Percentiles rank a stretch among this genome's conserved stretches.
Conservation (phyloP, 1,284 basidiomycete species). For the Xerocomus cyaneibrunnescens region DNA sequence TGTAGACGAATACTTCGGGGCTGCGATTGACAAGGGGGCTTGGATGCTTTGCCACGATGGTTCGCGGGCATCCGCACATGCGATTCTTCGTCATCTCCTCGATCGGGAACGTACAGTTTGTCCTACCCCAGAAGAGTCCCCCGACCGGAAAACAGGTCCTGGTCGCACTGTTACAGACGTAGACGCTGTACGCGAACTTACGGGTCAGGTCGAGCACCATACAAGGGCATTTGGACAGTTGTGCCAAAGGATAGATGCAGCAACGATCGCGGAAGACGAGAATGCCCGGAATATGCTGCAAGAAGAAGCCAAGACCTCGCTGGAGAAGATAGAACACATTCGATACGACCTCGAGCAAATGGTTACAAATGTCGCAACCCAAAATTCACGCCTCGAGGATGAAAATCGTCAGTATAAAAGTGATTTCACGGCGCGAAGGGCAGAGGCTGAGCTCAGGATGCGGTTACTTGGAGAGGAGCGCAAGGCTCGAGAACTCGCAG, state of each 20-base stretch:
- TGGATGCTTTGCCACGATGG: slow-evolving; percentile 36
- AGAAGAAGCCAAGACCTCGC: slow-evolving; percentile 29
- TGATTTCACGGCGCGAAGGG: slow-evolving; percentile 7
- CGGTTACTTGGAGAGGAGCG: slow-evolving; percentile 14
- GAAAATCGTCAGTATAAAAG: slow-evolving; percentile 19
- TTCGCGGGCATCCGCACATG: slow-evolving; percentile 31
- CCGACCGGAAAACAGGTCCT: slow-evolving; percentile 28
- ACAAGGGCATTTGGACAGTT: slow-evolving; percentile 30
- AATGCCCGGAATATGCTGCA: slow-evolving; percentile 31
- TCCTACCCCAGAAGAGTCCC: slow-evolving; percentile 34
- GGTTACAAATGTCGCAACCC: slow-evolving; percentile 26
- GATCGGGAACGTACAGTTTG: slow-evolving; percentile 25
- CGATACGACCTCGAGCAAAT: slow-evolving; percentile 30
- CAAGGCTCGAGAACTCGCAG: slow-evolving; percentile 13
- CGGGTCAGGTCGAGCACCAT: slow-evolving; percentile 31
- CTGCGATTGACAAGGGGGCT: slow-evolving; percentile 40
- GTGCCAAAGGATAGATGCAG: slow-evolving; percentile 32
- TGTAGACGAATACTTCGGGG: slow-evolving; percentile 38
- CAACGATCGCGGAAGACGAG: slow-evolving; percentile 31
- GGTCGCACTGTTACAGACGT: slow-evolving; percentile 31
- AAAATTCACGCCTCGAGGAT: slow-evolving; percentile 30
- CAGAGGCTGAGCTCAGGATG: slow-evolving; percentile 12
- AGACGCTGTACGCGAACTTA: slow-evolving; percentile 32
- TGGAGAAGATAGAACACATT: slow-evolving; percentile 24
- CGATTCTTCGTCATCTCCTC: slow-evolving; percentile 35